Evolutionary conservation across 768 basidiomycete genomes (phyloP), one percentile per base, ranked within the genome.

Genomic region (Mycena filopes): DNA sequence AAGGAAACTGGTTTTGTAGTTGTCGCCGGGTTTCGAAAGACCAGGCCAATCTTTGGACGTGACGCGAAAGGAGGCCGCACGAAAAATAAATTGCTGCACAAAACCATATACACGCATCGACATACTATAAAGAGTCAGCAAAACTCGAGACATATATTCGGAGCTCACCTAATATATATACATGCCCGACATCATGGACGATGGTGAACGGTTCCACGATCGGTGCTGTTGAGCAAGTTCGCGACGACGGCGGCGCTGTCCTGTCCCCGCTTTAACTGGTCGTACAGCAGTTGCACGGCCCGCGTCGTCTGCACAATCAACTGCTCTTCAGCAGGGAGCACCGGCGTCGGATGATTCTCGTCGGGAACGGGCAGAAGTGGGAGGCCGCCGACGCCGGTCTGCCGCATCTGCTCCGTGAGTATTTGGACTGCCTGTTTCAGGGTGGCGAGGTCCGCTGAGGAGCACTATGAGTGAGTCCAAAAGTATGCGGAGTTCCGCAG

Each of bases 351-450:
- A 55, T 50, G 59, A 55, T 42, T 58, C 36, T 23, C 42, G 69
- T 67, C 21, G 51, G 65, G 23, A 70, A 46, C 45, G 1, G 78
- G 76, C 6, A 85, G 74, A 12, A 88, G 67, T 1, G 90, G 89
- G 49, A 89, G 81, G 2, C 87, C 89, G 2, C 90, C 91, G 20
- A 91, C 83, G n/a, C 90, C 90, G 0, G 85, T 83, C 55, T 85
- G 81, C 2, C 84, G 81, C 65, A 91, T 76, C 33, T 83, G 65
- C 12, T 88, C 83, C 6, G 79, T 75, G 13, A 89, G 78, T 1
- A 76, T 55, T 16, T 81, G 76, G 1, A 89, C 66, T 18, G 81
- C 78, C 67, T 87, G 84, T 55, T 85, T 84, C n/a, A 91, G 81
- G 0, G 82, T 74, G 0, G 73, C 73, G 53, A 89, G 73, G 65